Evolutionary conservation across 2,329 filamentous ascomycete genomes (phyloP).

Genomic region (Claviceps africana): DNA sequence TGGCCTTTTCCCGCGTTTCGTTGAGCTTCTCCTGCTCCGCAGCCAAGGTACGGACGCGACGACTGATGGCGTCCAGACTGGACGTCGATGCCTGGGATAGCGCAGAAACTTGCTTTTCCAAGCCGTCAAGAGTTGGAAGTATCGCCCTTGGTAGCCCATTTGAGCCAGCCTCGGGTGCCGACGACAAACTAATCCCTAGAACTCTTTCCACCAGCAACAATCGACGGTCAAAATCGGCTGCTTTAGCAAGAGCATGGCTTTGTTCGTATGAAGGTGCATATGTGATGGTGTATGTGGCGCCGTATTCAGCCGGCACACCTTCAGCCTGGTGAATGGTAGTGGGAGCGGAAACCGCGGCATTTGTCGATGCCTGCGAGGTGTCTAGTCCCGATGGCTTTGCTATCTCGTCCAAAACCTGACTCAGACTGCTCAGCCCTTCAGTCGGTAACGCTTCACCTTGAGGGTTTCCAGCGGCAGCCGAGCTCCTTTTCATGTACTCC

Average conservation of each 20-base stretch:
- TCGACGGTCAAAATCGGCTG: constrained; percentile 76
- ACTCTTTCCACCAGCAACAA: constrained; percentile 66
- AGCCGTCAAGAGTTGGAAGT: constrained; percentile 63
- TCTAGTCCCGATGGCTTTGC: constrained; percentile 17
- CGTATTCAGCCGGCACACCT: constrained; percentile 12
- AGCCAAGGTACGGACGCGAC: constrained; percentile 54
- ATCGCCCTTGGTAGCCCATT: constrained; percentile 52
- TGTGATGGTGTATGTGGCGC: constrained; percentile 48
- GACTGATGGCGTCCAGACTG: constrained; percentile 57
- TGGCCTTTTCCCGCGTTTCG: constrained; percentile 48
- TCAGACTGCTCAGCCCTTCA: constrained; percentile 46
- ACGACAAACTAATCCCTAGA: constrained; percentile 62
- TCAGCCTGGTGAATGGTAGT: constrained; percentile 10
- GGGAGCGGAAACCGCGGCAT: constrained; percentile 1
- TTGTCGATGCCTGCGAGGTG: constrained; percentile 7
- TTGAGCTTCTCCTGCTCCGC: constrained; percentile 60
- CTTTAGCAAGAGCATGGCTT: constrained; percentile 60
- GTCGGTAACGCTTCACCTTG: constrained; percentile 29
- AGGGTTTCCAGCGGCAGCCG: constrained; percentile 30
- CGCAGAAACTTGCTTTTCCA: constrained; percentile 68
- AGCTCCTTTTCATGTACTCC: constrained; percentile 42
- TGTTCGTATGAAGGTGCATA: constrained; percentile 52
- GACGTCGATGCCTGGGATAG: constrained; percentile 59
- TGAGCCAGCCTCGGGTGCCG: constrained; percentile 46
- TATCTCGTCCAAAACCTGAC: constrained; percentile 57